Percentiles rank a stretch among this genome's conserved stretches.
phyloP scores from a whole-genome alignment of 1,284 basidiomycete species.

The Pisolithus thermaeus region DNA sequence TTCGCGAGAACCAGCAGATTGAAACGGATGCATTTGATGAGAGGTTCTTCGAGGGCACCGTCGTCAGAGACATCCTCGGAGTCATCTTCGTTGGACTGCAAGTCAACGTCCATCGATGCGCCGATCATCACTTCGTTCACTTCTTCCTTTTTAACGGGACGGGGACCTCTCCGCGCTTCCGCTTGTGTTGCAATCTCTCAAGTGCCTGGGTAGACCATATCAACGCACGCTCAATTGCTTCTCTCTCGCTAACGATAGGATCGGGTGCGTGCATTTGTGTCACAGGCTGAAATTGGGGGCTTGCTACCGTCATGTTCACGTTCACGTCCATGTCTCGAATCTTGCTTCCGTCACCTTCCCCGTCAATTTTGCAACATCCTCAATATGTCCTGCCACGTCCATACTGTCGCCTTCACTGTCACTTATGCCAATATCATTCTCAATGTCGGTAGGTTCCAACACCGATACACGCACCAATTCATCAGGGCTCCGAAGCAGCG shows the following conservation, averaged over 20 bases:
- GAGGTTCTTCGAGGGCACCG: constrained; percentile 39
- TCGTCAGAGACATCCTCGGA: background rate
- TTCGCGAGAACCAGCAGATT: constrained; percentile 70
- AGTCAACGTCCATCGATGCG: constrained; percentile 29
- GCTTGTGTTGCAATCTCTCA: constrained; percentile 23
- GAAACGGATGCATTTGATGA: constrained; percentile 51
- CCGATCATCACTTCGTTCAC: constrained; percentile 47
- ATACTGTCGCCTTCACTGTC: too few relatives aligned
- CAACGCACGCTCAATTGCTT: background rate
- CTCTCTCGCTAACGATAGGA: background rate
- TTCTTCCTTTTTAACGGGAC: constrained; percentile 26
- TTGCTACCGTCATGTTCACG: too few relatives aligned
- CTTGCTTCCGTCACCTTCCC: background rate
- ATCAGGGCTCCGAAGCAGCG: constrained; percentile 53
- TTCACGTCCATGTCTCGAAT: background rate
- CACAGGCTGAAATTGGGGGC: too few relatives aligned
- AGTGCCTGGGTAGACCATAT: constrained; percentile 17
- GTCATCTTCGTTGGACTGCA: background rate
- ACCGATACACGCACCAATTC: constrained; percentile 36
- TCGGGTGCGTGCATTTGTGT: too few relatives aligned
- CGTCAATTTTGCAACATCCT: constrained; percentile 13
- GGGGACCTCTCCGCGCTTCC: background rate
- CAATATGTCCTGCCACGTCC: constrained; percentile 20
- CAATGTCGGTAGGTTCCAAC: too few relatives aligned
- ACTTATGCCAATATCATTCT: too few relatives aligned